phyloP scores from a whole-genome alignment of 2,329 filamentous ascomycete genomes.

The Dactylella cylindrospora region DNA sequence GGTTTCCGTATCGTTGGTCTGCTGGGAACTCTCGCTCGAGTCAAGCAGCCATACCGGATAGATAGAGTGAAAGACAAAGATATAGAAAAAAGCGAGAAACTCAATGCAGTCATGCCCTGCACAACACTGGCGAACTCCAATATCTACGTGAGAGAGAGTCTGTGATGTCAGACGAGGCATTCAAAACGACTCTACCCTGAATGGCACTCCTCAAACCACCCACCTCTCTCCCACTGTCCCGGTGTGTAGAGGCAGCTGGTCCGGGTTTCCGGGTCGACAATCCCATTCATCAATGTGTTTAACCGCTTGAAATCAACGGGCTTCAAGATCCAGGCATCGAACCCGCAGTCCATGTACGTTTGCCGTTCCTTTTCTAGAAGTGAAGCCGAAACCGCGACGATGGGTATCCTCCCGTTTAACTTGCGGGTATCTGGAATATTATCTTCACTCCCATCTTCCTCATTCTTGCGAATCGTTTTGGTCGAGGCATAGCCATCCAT shows the following conservation, averaged over 20 bases:
- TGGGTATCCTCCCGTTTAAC: constrained; percentile 69
- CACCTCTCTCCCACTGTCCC: constrained; percentile 80
- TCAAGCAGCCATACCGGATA: no score
- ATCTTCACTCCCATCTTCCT: constrained; percentile 58
- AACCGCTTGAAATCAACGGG: constrained; percentile 80
- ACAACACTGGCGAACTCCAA: no score
- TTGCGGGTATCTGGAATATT: constrained; percentile 59
- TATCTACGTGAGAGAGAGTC: no score
- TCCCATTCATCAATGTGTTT: constrained; percentile 67
- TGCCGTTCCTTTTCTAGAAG: constrained; percentile 69
- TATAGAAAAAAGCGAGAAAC: no score
- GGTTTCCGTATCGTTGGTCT: no score
- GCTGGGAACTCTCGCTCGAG: no score
- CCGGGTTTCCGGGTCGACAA: constrained; percentile 63
- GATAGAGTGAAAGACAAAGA: no score
- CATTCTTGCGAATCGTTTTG: constrained; percentile 76
- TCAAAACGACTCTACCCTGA: neutral
- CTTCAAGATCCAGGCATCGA: constrained; percentile 89
- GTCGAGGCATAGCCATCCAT: constrained; percentile 80
- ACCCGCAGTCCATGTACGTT: constrained; percentile 73
- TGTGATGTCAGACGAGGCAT: neutral
- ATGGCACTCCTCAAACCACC: constrained; percentile 66
- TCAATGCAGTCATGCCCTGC: no score
- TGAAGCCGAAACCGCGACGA: constrained; percentile 85
- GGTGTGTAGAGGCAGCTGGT: constrained; percentile 66